Percentiles rank a stretch among this genome's conserved stretches.
Evolutionary conservation across 2,329 filamentous ascomycete species (phyloP).

Genomic region (Macrophomina pseudophaseolina): DNA sequence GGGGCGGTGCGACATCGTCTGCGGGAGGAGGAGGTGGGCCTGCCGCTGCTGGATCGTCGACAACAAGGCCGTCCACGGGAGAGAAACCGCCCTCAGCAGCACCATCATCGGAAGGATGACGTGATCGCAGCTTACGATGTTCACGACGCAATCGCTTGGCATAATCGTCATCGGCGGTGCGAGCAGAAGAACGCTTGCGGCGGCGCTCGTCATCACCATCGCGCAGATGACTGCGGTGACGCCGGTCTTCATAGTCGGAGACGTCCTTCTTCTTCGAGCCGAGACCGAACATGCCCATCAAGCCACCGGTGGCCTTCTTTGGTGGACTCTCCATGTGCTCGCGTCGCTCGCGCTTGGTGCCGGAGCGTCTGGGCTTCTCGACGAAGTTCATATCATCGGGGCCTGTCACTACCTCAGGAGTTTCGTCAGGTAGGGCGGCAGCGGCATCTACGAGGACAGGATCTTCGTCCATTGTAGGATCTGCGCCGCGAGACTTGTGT

Average conservation of each 20-base stretch:
- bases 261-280: conserved; percentile 40
- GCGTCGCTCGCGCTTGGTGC: conserved; percentile 59
- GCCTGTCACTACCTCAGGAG: conserved; percentile 49
- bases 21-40: not conserved
- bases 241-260: conserved; percentile 37
- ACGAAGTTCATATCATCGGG: conserved; percentile 59
- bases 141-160: conserved; percentile 26
- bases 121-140: conserved; percentile 13
- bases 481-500: conserved; percentile 29
- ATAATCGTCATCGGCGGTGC: conserved; percentile 39
- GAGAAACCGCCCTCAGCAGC: not conserved
- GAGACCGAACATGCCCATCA: conserved; percentile 60
- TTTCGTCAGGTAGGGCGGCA: conserved; percentile 44
- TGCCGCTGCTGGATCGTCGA: not conserved
- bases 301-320: conserved; percentile 63
- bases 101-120: conserved; percentile 3
- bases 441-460: conserved; percentile 47
- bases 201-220: conserved; percentile 44
- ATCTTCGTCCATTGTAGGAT: conserved; percentile 43
- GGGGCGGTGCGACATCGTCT: not conserved
- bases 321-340: conserved; percentile 59
- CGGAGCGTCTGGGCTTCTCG: conserved; percentile 52
- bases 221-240: conserved; percentile 37
- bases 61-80: not conserved
- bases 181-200: conserved; percentile 44